These are phyloP conservation scores for Penicillium subrubescens DNA, from an alignment of 495 filamentous ascomycete species.

Conservation along the genomic window DNA sequence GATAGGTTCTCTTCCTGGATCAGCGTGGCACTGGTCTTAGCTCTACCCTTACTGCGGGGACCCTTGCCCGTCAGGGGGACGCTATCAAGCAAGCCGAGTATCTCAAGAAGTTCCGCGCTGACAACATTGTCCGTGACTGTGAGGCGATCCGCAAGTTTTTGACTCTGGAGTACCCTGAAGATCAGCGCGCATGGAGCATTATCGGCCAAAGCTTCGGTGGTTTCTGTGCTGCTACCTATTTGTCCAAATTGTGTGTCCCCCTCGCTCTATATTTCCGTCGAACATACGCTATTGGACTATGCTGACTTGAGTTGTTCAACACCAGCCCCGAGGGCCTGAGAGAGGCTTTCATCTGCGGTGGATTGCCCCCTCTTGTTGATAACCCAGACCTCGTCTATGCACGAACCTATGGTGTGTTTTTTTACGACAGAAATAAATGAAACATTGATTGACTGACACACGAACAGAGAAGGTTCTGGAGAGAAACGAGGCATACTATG, in stretches of 20 bases:
- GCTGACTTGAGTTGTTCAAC: background rate
- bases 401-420: conserved; percentile 59
- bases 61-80: conserved; percentile 64
- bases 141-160: conserved; percentile 80
- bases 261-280: too few species aligned
- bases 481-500: conserved; percentile 76
- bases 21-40: conserved; percentile 88
- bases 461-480: conserved; percentile 57
- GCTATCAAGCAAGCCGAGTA: conserved; percentile 72
- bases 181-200: conserved; percentile 77
- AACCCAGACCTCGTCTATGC: conserved; percentile 76
- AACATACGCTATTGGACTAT: background rate
- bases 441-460: conserved; percentile 7
- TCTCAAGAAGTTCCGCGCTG: conserved; percentile 84
- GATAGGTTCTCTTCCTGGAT: conserved; percentile 78
- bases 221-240: conserved; percentile 78
- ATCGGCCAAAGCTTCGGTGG: conserved; percentile 93
- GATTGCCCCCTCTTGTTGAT: conserved; percentile 73
- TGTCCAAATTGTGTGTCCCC: conserved; percentile 67
- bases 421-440: background rate
- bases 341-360: conserved; percentile 83
- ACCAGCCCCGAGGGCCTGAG: conserved; percentile 68
- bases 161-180: conserved; percentile 66
- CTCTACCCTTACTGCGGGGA: conserved; percentile 71
- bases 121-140: conserved; percentile 84